Evolutionary conservation across 2,329 filamentous ascomycete species (phyloP).

Genomic region (Lecanicillium sp.): DNA sequence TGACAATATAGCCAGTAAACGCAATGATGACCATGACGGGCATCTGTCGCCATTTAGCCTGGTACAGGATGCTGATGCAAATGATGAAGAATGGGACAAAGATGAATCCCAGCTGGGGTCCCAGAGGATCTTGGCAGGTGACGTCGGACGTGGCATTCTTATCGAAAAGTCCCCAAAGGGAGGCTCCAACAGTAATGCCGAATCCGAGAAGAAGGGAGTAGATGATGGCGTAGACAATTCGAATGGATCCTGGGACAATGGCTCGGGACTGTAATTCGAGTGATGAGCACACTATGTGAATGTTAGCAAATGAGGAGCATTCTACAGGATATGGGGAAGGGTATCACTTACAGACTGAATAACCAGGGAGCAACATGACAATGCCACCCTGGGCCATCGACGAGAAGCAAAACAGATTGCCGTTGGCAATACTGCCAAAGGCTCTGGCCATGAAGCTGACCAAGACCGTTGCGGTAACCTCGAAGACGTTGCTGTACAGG

Average conservation of each 20-base stretch:
- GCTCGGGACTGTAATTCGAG: slow-evolving; percentile 63
- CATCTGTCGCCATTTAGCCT: slow-evolving; percentile 74
- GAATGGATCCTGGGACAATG: slow-evolving; percentile 62
- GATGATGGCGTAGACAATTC: slow-evolving; percentile 68
- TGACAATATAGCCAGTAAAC: slow-evolving; percentile 66
- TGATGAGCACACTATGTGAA: slow-evolving; percentile 28
- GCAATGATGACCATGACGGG: slow-evolving; percentile 71
- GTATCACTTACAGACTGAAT: slow-evolving; percentile 43
- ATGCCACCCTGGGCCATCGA: slow-evolving; percentile 58
- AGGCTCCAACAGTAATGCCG: slow-evolving; percentile 60
- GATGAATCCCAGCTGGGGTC: slow-evolving; percentile 46
- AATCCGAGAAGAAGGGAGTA: slow-evolving; percentile 68
- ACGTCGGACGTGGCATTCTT: slow-evolving; percentile 37
- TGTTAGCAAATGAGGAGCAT: slow-evolving; percentile 13
- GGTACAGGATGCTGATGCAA: slow-evolving; percentile 68
- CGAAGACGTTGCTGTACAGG: slow-evolving; percentile 59
- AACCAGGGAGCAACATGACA: slow-evolving; percentile 58
- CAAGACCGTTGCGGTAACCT: slow-evolving; percentile 53
- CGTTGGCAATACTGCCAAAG: slow-evolving; percentile 49
- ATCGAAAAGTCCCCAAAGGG: slow-evolving; percentile 56
- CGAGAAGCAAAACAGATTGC: slow-evolving; percentile 55
- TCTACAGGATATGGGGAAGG: background rate
- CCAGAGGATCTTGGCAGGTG: slow-evolving; percentile 35
- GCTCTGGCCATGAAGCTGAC: slow-evolving; percentile 56
- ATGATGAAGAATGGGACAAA: slow-evolving; percentile 69